phyloP scores from a whole-genome alignment of 202 grass and related monocot species.

The Hordeum pubiflorum region DNA sequence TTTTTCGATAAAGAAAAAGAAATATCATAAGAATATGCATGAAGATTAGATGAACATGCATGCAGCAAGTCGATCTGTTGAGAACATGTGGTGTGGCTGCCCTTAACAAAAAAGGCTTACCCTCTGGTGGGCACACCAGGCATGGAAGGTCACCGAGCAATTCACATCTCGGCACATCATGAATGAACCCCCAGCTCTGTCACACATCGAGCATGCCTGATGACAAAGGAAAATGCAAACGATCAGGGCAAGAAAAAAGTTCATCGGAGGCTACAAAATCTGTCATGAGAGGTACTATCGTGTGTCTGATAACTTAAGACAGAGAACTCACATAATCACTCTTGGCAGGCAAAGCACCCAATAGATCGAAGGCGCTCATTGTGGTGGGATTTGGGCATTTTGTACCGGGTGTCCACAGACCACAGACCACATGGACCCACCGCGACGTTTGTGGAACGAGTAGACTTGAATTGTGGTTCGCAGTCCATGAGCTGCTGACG shows the following conservation, averaged over 20 bases:
- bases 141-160: slow-evolving; percentile 73
- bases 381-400: slow-evolving; percentile 83
- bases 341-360: slow-evolving; percentile 56
- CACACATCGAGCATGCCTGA: slow-evolving; percentile 83
- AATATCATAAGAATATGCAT: not conserved
- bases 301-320: not conserved
- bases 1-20: not conserved
- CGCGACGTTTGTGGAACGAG: slow-evolving; percentile 33
- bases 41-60: not conserved
- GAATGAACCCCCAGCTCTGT: slow-evolving; percentile 66
- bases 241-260: slow-evolving; percentile 17
- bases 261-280: not conserved
- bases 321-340: slow-evolving; percentile 67
- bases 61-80: not conserved
- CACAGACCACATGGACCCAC: slow-evolving; percentile 96
- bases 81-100: not conserved
- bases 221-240: slow-evolving; percentile 19
- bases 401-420: slow-evolving; percentile 90
- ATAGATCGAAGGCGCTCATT: slow-evolving; percentile 87
- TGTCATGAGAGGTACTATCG: not conserved
- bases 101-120: slow-evolving; percentile 32
- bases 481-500: slow-evolving; percentile 20
- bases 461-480: slow-evolving; percentile 31
- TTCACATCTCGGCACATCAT: slow-evolving; percentile 73
- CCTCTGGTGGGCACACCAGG: slow-evolving; percentile 90